Percentiles rank a stretch among this genome's conserved stretches.
phyloP scores from a whole-genome alignment of 352 stramenopile genomes.

The Peronospora destructor region DNA sequence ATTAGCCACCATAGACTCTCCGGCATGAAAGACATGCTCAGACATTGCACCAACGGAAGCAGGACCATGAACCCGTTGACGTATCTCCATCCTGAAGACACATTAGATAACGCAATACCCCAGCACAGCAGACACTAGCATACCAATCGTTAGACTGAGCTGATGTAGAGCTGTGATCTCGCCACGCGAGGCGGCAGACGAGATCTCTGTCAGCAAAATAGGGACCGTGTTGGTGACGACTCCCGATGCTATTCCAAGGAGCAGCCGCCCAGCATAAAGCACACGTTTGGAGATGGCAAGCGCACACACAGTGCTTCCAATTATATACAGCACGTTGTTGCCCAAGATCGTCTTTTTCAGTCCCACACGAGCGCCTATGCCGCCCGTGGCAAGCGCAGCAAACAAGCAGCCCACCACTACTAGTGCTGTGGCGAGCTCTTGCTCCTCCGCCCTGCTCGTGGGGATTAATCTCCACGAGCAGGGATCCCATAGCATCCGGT shows the following conservation, averaged over 20 bases:
- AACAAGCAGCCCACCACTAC: slow-evolving; percentile 65
- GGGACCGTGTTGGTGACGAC: slow-evolving; percentile 79
- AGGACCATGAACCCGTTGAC: slow-evolving; percentile 68
- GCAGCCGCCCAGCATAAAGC: slow-evolving; percentile 57
- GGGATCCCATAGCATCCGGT: slow-evolving; percentile 54
- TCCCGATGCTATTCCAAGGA: slow-evolving; percentile 60
- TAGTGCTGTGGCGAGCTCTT: slow-evolving; percentile 67
- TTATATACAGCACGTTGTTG: slow-evolving; percentile 72
- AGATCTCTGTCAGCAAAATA: slow-evolving; percentile 82
- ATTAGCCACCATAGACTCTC: slow-evolving; percentile 89
- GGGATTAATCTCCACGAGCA: slow-evolving; percentile 72
- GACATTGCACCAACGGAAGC: slow-evolving; percentile 52
- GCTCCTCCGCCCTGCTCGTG: slow-evolving; percentile 54
- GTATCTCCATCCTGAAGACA: slow-evolving; percentile 81
- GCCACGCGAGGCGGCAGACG: slow-evolving; percentile 45
- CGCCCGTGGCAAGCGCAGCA: slow-evolving; percentile 49
- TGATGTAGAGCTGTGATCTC: slow-evolving; percentile 86
- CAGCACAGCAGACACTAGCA: slow-evolving; percentile 66
- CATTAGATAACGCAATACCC: slow-evolving; percentile 72
- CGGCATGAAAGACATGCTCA: slow-evolving; percentile 52
- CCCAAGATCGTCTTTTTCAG: slow-evolving; percentile 60
- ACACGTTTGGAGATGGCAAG: slow-evolving; percentile 48
- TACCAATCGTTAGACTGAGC: slow-evolving; percentile 83
- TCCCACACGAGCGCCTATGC: slow-evolving; percentile 45
- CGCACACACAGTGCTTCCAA: slow-evolving; percentile 46